These are phyloP conservation scores for Fusarium nisikadoi DNA, from an alignment of 2,329 filamentous ascomycete genomes.

Conservation along the genomic window DNA sequence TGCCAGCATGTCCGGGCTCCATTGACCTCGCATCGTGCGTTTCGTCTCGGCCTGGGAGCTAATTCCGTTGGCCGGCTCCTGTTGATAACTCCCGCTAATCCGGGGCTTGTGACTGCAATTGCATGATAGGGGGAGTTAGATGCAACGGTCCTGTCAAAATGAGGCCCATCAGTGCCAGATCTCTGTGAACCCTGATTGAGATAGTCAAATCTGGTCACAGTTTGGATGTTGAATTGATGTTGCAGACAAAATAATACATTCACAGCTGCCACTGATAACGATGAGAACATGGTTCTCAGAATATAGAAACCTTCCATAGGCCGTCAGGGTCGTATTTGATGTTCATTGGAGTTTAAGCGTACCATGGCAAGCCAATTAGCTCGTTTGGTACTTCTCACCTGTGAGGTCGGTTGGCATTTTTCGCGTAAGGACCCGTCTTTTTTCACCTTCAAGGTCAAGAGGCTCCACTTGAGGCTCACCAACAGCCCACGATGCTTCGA, in stretches of 20 bases:
- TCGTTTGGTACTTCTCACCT: constrained; percentile 15
- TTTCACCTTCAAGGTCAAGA: constrained; percentile 19
- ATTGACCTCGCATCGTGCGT: constrained; percentile 34
- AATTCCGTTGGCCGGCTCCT: constrained; percentile 25
- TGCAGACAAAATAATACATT: neutral
- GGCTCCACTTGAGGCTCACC: constrained; percentile 40
- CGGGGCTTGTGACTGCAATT: constrained; percentile 19
- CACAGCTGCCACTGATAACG: neutral
- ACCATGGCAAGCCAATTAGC: neutral
- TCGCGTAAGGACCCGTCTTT: constrained; percentile 14
- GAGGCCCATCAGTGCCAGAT: constrained; percentile 13
- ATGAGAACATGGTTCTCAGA: neutral
- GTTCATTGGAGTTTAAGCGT: constrained; percentile 4
- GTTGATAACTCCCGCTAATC: constrained; percentile 11
- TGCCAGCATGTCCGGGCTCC: constrained; percentile 24
- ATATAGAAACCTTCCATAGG: neutral
- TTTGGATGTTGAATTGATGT: neutral
- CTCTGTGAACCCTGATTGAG: neutral
- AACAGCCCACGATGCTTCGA: constrained; percentile 25
- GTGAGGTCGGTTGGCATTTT: constrained; percentile 10
- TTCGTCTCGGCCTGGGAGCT: constrained; percentile 26
- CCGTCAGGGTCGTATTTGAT: constrained; percentile 1
- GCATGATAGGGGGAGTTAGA: constrained; percentile 24
- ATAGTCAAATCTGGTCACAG: neutral
- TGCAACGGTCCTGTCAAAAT: constrained; percentile 9